Conservation (phyloP, 2,329 filamentous ascomycete species). For the Penicillium sp. region DNA sequence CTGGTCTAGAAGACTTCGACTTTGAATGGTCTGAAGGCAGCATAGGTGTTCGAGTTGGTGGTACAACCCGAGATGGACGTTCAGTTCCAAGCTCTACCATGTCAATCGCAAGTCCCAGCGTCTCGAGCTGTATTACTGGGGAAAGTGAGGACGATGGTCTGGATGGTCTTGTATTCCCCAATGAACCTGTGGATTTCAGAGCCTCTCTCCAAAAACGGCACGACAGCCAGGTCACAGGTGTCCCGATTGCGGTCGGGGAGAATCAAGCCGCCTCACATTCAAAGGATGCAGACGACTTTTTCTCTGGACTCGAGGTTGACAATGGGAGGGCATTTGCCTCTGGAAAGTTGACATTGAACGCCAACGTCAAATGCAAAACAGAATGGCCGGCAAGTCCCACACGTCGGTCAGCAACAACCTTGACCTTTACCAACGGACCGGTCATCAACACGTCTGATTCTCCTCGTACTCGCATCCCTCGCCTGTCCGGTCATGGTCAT, state of each 20-base stretch:
- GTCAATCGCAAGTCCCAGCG: conserved; percentile 85
- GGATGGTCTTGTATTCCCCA: conserved; percentile 79
- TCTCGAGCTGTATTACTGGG: conserved; percentile 81
- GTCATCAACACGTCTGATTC: conserved; percentile 67
- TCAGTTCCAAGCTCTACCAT: conserved; percentile 80
- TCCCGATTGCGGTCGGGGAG: conserved; percentile 31
- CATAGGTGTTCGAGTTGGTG: conserved; percentile 81
- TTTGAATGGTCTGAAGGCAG: conserved; percentile 87
- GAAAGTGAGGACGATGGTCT: conserved; percentile 94
- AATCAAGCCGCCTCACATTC: conserved; percentile 14
- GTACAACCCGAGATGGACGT: conserved; percentile 71
- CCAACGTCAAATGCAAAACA: conserved; percentile 83
- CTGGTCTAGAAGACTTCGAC: conserved; percentile 68
- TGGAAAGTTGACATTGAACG: conserved; percentile 76
- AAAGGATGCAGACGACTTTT: conserved; percentile 64
- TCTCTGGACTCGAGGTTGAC: conserved; percentile 80
- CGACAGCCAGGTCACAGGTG: conserved; percentile 38
- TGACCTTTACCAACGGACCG: conserved; percentile 87
- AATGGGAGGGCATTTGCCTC: conserved; percentile 76
- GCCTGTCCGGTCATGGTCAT: conserved; percentile 65
- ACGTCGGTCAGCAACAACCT: conserved; percentile 67
- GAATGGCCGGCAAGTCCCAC: conserved; percentile 63
- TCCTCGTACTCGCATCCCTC: conserved; percentile 66
- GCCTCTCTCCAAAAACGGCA: conserved; percentile 70
- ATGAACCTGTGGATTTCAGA: conserved; percentile 75